Conservation (phyloP, 495 filamentous ascomycete genomes). For the Coniosporium apollinis region DNA sequence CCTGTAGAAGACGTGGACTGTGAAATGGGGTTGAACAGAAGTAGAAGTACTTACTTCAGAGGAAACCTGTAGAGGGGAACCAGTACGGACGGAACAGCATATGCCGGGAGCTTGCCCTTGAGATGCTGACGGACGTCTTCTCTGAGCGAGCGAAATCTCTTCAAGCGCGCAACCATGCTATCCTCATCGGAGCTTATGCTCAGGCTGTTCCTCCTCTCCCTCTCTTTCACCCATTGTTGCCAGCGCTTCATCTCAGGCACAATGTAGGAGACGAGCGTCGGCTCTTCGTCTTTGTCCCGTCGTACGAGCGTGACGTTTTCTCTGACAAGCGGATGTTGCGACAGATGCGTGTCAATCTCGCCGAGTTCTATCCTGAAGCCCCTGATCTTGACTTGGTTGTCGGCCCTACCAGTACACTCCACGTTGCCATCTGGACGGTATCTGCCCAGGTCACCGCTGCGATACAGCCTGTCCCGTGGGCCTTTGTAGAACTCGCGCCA, state of each 20-base stretch:
- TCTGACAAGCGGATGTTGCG: constrained; percentile 57
- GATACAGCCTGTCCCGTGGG: constrained; percentile 72
- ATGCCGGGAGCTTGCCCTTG: constrained; percentile 55
- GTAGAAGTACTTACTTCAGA: constrained; percentile 34
- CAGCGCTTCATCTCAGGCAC: constrained; percentile 67
- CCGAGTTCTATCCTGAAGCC: constrained; percentile 91
- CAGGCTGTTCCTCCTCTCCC: constrained; percentile 32
- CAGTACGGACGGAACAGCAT: constrained; percentile 68
- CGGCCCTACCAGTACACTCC: constrained; percentile 48
- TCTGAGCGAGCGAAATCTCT: constrained; percentile 48
- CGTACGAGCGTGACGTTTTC: constrained; percentile 81
- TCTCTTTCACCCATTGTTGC: constrained; percentile 44
- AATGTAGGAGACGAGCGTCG: constrained; percentile 75
- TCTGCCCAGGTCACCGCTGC: constrained; percentile 64
- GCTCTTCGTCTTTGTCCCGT: constrained; percentile 82
- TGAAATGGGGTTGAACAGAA: background rate
- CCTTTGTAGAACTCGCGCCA: constrained; percentile 75
- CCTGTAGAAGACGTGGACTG: too few relatives aligned
- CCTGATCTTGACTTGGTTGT: constrained; percentile 89
- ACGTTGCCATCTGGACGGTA: constrained; percentile 53
- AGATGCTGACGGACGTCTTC: constrained; percentile 61
- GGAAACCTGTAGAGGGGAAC: constrained; percentile 70
- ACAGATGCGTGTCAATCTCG: constrained; percentile 79
- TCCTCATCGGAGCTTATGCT: constrained; percentile 18
- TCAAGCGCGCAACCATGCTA: constrained; percentile 42